phyloP scores from a whole-genome alignment of 352 stramenopile species.

The Peronospora tabacina region DNA sequence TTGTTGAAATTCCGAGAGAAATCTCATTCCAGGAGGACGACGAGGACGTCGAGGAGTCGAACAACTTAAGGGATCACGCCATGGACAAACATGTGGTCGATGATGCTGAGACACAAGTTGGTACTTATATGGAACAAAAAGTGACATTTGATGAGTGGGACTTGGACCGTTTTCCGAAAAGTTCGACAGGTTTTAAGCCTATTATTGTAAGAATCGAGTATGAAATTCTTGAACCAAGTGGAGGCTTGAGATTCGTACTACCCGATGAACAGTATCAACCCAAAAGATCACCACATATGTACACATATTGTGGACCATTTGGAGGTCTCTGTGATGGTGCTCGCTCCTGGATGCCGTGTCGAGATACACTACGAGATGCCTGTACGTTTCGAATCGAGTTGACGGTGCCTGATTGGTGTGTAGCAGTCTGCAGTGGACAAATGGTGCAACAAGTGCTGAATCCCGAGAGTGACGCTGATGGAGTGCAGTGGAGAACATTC shows the following conservation, averaged over 20 bases:
- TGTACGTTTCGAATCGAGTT: slow-evolving; percentile 72
- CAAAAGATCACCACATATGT: slow-evolving; percentile 76
- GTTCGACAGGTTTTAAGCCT: slow-evolving; percentile 60
- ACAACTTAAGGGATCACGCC: slow-evolving; percentile 30
- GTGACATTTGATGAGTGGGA: slow-evolving; percentile 61
- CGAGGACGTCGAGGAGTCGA: slow-evolving; percentile 29
- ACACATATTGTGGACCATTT: slow-evolving; percentile 79
- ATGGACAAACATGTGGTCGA: slow-evolving; percentile 29
- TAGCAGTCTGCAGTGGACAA: slow-evolving; percentile 74
- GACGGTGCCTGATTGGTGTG: slow-evolving; percentile 73
- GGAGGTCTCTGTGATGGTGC: slow-evolving; percentile 74
- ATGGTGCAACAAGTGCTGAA: slow-evolving; percentile 79
- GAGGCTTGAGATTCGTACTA: slow-evolving; percentile 64
- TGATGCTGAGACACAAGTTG: slow-evolving; percentile 34
- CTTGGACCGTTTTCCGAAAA: slow-evolving; percentile 56
- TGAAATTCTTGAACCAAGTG: slow-evolving; percentile 57
- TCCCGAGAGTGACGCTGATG: slow-evolving; percentile 34
- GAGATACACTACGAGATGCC: slow-evolving; percentile 62
- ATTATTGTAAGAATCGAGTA: slow-evolving; percentile 73
- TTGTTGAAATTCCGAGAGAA: slow-evolving; percentile 61
- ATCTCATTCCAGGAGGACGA: slow-evolving; percentile 52
- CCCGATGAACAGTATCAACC: slow-evolving; percentile 58
- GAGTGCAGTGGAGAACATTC: slow-evolving; percentile 54
- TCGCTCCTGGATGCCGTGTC: slow-evolving; percentile 79
- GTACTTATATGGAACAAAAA: slow-evolving; percentile 22